Conservation (phyloP, 2,329 filamentous ascomycete genomes). For the Aspergillus fructus region DNA sequence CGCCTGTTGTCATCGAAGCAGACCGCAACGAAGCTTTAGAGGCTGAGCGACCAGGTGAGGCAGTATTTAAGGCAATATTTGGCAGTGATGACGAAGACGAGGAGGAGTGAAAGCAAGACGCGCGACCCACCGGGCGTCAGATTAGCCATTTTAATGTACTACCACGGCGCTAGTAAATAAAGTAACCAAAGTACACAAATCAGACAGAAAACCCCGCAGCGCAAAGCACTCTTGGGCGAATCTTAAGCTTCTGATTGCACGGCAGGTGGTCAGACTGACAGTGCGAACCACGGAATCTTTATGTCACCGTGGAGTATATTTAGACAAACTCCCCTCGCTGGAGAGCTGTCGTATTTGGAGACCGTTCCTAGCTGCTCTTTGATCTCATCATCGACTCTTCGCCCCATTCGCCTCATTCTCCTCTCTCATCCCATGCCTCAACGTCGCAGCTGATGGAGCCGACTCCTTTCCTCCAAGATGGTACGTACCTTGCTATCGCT, state of each 20-base stretch:
- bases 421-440: constrained; percentile 1
- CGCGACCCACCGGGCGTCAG: neutral
- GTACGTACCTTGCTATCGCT: constrained; percentile 24
- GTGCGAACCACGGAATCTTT: constrained; percentile 5
- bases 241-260: constrained; percentile 5
- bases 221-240: neutral
- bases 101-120: constrained; percentile 23
- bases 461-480: constrained; percentile 33
- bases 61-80: constrained; percentile 90
- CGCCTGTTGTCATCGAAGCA: constrained; percentile 57
- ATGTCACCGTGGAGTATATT: neutral
- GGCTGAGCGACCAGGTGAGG: constrained; percentile 70
- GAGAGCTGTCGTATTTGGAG: neutral
- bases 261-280: constrained; percentile 4
- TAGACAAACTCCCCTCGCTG: constrained; percentile 6
- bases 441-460: constrained; percentile 26
- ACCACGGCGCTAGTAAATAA: neutral
- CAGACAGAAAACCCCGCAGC: constrained; percentile 1
- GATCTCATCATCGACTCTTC: neutral
- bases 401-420: neutral
- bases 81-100: constrained; percentile 77
- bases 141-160: neutral
- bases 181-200: neutral
- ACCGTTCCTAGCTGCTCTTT: neutral
- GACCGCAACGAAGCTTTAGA: constrained; percentile 79